Conservation (phyloP, 345 rosid genomes). For the Eucalyptus victrix region DNA sequence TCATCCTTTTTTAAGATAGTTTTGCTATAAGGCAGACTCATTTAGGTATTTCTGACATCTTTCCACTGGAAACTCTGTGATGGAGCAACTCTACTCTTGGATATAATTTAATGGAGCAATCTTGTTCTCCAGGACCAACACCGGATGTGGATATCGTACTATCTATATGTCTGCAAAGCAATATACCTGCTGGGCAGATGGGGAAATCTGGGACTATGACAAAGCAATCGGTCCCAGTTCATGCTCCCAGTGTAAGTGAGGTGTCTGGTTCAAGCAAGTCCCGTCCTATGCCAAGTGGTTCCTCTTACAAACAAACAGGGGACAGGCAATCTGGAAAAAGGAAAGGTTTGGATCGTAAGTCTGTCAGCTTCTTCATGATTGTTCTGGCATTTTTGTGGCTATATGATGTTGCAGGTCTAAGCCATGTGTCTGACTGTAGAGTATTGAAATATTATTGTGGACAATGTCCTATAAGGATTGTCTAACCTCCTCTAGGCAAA, state of each 20-base stretch:
- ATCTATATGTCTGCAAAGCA: slow-evolving; percentile 84
- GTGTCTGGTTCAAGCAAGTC: slow-evolving; percentile 61
- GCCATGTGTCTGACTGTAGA: neutral
- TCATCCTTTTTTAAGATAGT: neutral
- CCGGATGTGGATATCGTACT: slow-evolving; percentile 75
- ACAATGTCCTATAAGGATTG: neutral
- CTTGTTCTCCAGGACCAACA: slow-evolving; percentile 45
- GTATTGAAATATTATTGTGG: neutral
- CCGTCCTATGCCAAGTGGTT: slow-evolving; percentile 24
- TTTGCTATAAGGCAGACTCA: neutral
- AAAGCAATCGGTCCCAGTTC: slow-evolving; percentile 15
- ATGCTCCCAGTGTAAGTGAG: slow-evolving; percentile 50
- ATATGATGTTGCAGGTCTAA: neutral
- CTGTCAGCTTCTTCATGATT: neutral
- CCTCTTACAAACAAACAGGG: slow-evolving; percentile 52
- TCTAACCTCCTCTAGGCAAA: neutral
- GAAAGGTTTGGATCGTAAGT: slow-evolving; percentile 50
- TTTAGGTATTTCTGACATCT: neutral
- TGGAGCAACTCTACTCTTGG: neutral
- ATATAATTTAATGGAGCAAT: neutral
- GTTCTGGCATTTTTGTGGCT: neutral
- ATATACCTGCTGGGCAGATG: slow-evolving; percentile 27
- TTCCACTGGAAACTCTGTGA: neutral
- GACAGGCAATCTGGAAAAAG: slow-evolving; percentile 56
- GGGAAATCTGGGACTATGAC: slow-evolving; percentile 24